Evolutionary conservation across 495 filamentous ascomycete species (phyloP).

Genomic region (Hypomontagnella submonticulosa): DNA sequence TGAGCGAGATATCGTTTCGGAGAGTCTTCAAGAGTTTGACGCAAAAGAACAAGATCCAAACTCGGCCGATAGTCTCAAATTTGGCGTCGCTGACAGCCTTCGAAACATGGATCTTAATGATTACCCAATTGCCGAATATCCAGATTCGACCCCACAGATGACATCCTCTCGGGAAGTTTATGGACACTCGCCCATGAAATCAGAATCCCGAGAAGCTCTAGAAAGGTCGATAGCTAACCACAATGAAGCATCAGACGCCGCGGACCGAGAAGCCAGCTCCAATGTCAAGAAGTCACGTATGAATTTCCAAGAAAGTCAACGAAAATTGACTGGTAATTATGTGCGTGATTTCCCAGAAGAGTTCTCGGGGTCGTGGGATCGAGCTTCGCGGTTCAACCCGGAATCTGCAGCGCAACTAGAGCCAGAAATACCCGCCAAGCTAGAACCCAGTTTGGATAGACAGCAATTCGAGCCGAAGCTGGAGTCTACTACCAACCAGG

Average conservation of each 20-base stretch:
- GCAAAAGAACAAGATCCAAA: conserved; percentile 23
- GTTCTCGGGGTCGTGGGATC: conserved; percentile 52
- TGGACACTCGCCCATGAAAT: not conserved
- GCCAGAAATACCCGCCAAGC: conserved; percentile 17
- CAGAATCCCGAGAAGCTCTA: conserved; percentile 11
- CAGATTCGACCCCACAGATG: not conserved
- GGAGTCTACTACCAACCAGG: conserved; percentile 46
- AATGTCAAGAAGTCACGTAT: conserved; percentile 39
- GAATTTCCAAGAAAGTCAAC: conserved; percentile 20
- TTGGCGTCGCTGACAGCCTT: conserved; percentile 28
- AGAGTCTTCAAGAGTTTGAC: conserved; percentile 47
- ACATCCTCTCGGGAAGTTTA: not conserved
- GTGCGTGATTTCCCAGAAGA: conserved; percentile 61
- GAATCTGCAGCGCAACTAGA: not conserved
- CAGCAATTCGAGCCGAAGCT: conserved; percentile 29
- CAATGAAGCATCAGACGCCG: conserved; percentile 26
- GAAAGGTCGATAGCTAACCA: conserved; percentile 24
- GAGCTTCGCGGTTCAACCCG: conserved; percentile 6
- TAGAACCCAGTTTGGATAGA: conserved; percentile 54
- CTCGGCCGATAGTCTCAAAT: conserved; percentile 3
- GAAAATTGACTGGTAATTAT: conserved; percentile 54
- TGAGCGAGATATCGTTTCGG: conserved; percentile 40
- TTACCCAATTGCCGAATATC: not conserved
- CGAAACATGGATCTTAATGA: conserved; percentile 12
- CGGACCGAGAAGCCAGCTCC: conserved; percentile 39